phyloP scores from a whole-genome alignment of 2,329 filamentous ascomycete species.

The Trichoderma oligosporum region DNA sequence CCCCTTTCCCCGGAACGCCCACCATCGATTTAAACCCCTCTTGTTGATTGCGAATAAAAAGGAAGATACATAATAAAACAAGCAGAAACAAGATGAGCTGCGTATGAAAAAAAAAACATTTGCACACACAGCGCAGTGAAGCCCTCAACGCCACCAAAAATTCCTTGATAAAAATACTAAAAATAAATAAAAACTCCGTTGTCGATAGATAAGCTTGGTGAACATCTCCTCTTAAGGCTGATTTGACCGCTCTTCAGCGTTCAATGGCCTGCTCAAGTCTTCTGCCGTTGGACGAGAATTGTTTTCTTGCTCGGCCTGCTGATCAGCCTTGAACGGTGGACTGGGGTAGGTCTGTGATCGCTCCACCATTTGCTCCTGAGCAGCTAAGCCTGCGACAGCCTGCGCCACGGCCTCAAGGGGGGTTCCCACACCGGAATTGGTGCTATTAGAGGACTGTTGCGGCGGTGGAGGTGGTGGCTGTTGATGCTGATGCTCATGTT shows the following conservation, averaged over 20 bases:
- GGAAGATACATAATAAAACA: not conserved
- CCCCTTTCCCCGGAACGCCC: slow-evolving; percentile 26
- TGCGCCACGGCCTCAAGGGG: slow-evolving; percentile 50
- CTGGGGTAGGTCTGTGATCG: slow-evolving; percentile 33
- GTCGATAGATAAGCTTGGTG: not conserved
- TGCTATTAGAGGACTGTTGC: slow-evolving; percentile 16
- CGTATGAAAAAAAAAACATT: not conserved
- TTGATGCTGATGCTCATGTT: slow-evolving; percentile 3
- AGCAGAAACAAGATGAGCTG: not conserved
- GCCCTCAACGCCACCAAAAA: slow-evolving; percentile 1
- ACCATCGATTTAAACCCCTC: slow-evolving; percentile 21
- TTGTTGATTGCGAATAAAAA: slow-evolving; percentile 19
- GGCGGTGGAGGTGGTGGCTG: not conserved
- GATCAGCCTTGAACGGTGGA: slow-evolving; percentile 37
- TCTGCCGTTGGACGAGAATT: slow-evolving; percentile 38
- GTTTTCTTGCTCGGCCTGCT: slow-evolving; percentile 39
- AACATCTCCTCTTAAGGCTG: slow-evolving; percentile 22
- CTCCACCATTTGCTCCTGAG: slow-evolving; percentile 40
- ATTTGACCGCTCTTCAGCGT: slow-evolving; percentile 34
- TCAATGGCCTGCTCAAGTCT: slow-evolving; percentile 53
- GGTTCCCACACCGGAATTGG: slow-evolving; percentile 32
- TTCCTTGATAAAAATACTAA: not conserved
- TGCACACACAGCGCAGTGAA: slow-evolving; percentile 5
- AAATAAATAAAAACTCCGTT: not conserved
- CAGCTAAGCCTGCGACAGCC: slow-evolving; percentile 43